Base-by-base conservation (phyloP, 441 rosid species). In the Erodium moschatum region DNA sequence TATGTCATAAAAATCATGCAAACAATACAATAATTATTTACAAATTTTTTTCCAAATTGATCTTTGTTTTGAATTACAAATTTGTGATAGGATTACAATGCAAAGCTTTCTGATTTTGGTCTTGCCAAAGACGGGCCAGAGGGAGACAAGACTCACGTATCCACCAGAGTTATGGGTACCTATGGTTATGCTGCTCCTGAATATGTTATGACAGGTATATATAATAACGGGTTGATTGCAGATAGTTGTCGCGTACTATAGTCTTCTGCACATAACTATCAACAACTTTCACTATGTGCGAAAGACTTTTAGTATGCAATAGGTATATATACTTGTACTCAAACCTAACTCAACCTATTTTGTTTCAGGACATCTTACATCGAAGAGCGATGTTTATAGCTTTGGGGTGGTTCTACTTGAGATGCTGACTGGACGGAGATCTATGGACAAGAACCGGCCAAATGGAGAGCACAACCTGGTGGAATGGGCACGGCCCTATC, bases 381-480 rank as follows among this genome's bases (percentile, higher is more conserved):
- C 81, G 2, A 82, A 80, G 66, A 82, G 87, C 21, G 87, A 80
- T 69, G 84, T 84, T 33, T 82, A 75, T 44, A 80, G 85, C 77
- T 84, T 82, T 72, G 87, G 85, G 60, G 85, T 84, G 35, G 87
- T 82, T 54, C 69, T 84, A 18, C 83, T 84, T 16, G 85, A 82
- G 70, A 72, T 84, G 79, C 50, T 84, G 77, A 84, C 83, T 8
- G 87, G 87, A 6, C 69, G 77, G 67, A 73, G 83, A 77, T 82
- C 85, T 67, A 77, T 84, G 77, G 87, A 78, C 83, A 81, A 78
- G 77, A 77, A 52, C 52, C 67, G 79, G 65, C 80, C 84, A 44
- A 80, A 24, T 24, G 27, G 27, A 2, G 27, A 24, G 27, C 27
- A 24, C 27, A 24, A 24, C 27, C 27, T 24, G 56, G 84, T 82